Base-by-base conservation (phyloP, 1,284 basidiomycete species). In the Ganoderma sp. region DNA sequence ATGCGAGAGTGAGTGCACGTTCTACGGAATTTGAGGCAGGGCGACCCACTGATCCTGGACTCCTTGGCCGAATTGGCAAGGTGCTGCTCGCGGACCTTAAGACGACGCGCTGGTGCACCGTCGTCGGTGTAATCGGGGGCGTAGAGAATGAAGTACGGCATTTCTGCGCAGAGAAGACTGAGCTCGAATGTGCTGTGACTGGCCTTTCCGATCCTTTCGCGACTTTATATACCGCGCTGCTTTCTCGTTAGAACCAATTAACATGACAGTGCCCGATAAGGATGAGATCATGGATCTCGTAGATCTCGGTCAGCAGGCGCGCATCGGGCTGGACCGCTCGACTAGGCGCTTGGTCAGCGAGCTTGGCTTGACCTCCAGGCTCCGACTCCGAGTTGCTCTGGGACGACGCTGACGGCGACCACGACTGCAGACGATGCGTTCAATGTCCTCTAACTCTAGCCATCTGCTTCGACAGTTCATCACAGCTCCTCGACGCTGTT, bases 81-180 rank as follows among this genome's bases (percentile, higher is more conserved):
- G 58, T 81, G 80, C 43, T 73, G 17, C 42, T 70, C 66, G 34
- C 80, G 76, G 8, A 80, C 78, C 22, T 70, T 65, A 63, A 79
- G 65, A 15, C 81, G 75, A 14, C 77, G 77, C 22, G 75, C 66
- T 41, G 69, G 69, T 9, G 75, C 74, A 19, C 74, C 80, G 0
- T 74, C 74, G 57, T 79, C 78, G 52, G 74, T 76, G 65, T 73
- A 77, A 70, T 82, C 80, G 9, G 80, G 80, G 22, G 78, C 78
- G 68, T 79, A 82, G 48, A 81, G 76, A 52, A 79, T 61, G 69
- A 80, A 82, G 19, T 71, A 71, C 45, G 72, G 72, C 72, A 73
- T 73, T 3, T 34, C 52, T 34, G 6, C 52, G 15, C 52, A 32
- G 15, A 6, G 37, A 39, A 39, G 37, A 39, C 10, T 28, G 52